These are phyloP conservation scores for Eustoma russellianum DNA, from an alignment of 257 asterid genomes.

Conservation along the genomic window DNA sequence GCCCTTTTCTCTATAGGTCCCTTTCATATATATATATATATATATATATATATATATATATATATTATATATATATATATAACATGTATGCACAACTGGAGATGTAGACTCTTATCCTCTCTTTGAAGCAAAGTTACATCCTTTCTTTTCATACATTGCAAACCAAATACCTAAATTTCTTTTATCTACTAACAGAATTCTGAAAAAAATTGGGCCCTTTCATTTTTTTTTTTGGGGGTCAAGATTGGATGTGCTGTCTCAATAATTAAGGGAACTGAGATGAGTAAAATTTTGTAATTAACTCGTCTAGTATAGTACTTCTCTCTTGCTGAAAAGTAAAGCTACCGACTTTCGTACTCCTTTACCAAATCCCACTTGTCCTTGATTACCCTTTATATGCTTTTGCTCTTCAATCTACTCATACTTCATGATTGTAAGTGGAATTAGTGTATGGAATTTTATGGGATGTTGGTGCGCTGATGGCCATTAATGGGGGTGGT, in stretches of 20 bases:
- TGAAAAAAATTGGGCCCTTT: conserved; percentile 18
- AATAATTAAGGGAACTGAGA: conserved; percentile 7
- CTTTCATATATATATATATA: conserved; percentile 16
- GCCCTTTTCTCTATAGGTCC: conserved; percentile 21
- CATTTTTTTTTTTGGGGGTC: conserved; percentile 16
- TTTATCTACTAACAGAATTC: conserved; percentile 8
- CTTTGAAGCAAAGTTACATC: conserved; percentile 71
- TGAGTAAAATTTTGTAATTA: conserved; percentile 9
- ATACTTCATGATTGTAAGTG: conserved; percentile 16
- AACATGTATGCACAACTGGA: conserved; percentile 29
- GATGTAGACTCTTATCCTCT: conserved; percentile 48
- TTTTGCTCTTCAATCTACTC: background rate
- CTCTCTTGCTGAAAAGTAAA: conserved; percentile 36
- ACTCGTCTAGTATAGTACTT: conserved; percentile 3
- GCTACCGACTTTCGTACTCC: conserved; percentile 24
- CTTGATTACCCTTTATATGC: background rate
- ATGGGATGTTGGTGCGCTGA: conserved; percentile 13
- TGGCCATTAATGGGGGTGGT: conserved; percentile 29
- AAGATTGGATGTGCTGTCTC: conserved; percentile 13
- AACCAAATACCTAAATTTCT: background rate
- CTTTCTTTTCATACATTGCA: conserved; percentile 14
- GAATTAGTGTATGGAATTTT: conserved; percentile 15
- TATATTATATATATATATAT: conserved; percentile 10
- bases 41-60: conserved; percentile 13
- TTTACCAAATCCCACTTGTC: conserved; percentile 18